phyloP scores from a whole-genome alignment of 2,329 filamentous ascomycete genomes.

The Coniochaeta sp. region DNA sequence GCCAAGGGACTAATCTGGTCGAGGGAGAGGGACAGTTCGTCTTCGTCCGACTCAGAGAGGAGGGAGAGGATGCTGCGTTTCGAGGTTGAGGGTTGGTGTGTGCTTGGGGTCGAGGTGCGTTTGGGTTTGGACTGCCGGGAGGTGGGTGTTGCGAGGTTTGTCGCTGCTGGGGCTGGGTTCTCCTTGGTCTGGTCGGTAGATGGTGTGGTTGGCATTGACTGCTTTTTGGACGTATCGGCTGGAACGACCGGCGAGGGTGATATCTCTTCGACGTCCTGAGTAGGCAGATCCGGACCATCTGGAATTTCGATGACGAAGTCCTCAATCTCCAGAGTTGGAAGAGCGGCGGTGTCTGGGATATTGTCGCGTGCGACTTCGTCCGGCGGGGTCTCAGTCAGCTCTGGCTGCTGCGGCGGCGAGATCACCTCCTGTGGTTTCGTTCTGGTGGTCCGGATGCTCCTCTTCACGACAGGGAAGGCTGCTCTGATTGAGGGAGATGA shows the following conservation, averaged over 20 bases:
- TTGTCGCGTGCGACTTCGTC: neutral
- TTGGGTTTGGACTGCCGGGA: neutral
- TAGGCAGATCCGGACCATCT: neutral
- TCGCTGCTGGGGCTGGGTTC: neutral
- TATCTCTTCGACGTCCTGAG: neutral
- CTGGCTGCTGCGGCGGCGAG: neutral
- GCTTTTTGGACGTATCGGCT: neutral
- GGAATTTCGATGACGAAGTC: neutral
- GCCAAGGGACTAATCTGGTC: constrained; percentile 14
- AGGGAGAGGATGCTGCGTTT: constrained; percentile 34
- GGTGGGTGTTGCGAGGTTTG: neutral
- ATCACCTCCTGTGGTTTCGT: neutral
- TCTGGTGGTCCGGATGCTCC: neutral
- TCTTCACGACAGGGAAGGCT: neutral
- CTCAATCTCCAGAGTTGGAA: neutral
- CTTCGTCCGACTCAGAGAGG: constrained; percentile 29
- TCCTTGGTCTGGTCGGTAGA: neutral
- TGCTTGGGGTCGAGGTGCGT: neutral
- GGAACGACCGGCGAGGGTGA: neutral
- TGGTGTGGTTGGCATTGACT: neutral
- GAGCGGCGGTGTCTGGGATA: too few relatives aligned
- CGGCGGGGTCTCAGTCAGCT: neutral
- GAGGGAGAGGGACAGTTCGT: constrained; percentile 31
- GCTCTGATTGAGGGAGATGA: neutral
- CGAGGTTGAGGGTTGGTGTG: constrained; percentile 13